Evolutionary conservation across 2,329 filamentous ascomycete species (phyloP).

Genomic region (Immersiporthe knoxdaviesiana): DNA sequence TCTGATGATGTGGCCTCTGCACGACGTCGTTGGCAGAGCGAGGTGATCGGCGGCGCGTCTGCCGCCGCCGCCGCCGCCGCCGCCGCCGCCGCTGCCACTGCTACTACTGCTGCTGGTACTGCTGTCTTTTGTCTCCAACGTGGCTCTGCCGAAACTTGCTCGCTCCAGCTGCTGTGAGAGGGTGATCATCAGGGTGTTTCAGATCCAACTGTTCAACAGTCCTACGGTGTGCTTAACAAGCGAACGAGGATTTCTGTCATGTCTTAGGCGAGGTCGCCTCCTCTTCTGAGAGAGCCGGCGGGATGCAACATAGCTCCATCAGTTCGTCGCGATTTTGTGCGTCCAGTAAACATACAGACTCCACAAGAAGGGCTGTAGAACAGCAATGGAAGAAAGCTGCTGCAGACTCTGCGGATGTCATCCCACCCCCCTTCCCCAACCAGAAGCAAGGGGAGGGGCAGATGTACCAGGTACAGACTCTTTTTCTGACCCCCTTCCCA

Average conservation of each 20-base stretch:
- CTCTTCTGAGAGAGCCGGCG: neutral
- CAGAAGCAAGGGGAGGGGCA: neutral
- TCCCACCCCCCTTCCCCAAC: conserved; percentile 3
- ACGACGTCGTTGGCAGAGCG: neutral
- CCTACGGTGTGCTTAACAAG: neutral
- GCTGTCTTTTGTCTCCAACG: neutral
- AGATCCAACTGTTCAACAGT: neutral
- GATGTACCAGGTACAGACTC: conserved; percentile 21
- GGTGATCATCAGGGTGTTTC: neutral
- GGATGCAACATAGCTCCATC: conserved; percentile 12
- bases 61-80: too few relatives aligned
- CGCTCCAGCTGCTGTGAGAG: neutral
- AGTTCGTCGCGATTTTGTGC: conserved; percentile 6
- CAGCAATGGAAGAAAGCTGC: conserved; percentile 9
- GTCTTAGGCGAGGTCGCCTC: conserved; percentile 1
- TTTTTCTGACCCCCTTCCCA: neutral
- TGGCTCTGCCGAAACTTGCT: neutral
- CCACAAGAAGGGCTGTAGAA: conserved; percentile 13
- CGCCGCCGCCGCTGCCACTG: too few relatives aligned
- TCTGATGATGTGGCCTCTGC: neutral
- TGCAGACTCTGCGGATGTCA: conserved; percentile 9
- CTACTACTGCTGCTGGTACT: too few relatives aligned
- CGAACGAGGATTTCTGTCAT: neutral
- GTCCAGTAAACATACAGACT: neutral
- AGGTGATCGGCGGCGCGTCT: neutral